Percentiles rank a stretch among this genome's conserved stretches.
Evolutionary conservation across 2,329 filamentous ascomycete species (phyloP).

Genomic region (Camillea tinctor): DNA sequence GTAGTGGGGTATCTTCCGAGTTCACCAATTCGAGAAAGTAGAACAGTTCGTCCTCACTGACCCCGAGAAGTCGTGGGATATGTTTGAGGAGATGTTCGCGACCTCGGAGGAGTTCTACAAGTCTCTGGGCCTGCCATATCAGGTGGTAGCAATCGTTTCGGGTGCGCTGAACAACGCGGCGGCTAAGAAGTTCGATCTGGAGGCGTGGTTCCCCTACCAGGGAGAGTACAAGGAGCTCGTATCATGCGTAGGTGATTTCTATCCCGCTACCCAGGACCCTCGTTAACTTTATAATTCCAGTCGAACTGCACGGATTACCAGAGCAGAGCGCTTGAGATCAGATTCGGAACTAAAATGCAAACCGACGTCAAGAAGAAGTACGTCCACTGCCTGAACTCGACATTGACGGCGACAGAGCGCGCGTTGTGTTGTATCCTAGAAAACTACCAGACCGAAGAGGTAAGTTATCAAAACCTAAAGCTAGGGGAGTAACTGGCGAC

Average conservation of each 20-base stretch:
- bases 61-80: conserved; percentile 88
- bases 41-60: conserved; percentile 59
- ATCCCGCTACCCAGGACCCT: not conserved
- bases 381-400: conserved; percentile 89
- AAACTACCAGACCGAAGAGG: conserved; percentile 91
- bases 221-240: conserved; percentile 98
- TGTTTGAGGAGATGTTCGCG: conserved; percentile 89
- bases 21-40: conserved; percentile 95
- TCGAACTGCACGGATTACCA: conserved; percentile 99
- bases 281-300: conserved; percentile 6
- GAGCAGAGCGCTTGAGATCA: conserved; percentile 87
- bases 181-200: conserved; percentile 91
- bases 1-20: conserved; percentile 90
- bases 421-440: conserved; percentile 93
- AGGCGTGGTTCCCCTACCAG: conserved; percentile 96
- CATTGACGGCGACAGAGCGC: conserved; percentile 85
- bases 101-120: conserved; percentile 95
- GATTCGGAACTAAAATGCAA: conserved; percentile 83
- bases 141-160: conserved; percentile 91
- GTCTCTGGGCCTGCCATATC: conserved; percentile 84
- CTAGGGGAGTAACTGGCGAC: not conserved
- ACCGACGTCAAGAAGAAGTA: conserved; percentile 88
- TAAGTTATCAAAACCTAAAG: conserved; percentile 40
- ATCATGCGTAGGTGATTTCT: conserved; percentile 53
- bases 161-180: conserved; percentile 88